Conservation (phyloP, 768 basidiomycete species). For the Lyophyllum atratum region DNA sequence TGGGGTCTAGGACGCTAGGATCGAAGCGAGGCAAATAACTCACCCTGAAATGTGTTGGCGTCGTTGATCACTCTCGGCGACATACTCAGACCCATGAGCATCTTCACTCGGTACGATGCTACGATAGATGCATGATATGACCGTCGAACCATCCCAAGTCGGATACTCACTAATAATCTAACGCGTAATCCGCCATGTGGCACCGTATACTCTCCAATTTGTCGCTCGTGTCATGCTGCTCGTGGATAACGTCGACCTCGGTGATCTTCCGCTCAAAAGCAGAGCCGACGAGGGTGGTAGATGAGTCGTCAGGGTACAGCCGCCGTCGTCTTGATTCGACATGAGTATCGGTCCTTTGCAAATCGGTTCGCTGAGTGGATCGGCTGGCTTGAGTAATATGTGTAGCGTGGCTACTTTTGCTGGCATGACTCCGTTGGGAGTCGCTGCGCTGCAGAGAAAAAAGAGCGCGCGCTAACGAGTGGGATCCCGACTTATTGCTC, state of each 20-base stretch:
- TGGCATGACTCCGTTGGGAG: constrained; percentile 32
- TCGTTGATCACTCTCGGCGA: constrained; percentile 74
- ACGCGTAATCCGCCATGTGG: constrained; percentile 63
- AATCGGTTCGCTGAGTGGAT: constrained; percentile 23
- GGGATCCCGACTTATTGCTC: neutral
- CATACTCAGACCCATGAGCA: constrained; percentile 83
- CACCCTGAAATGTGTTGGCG: constrained; percentile 79
- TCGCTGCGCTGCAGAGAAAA: constrained; percentile 22
- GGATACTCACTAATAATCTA: constrained; percentile 74
- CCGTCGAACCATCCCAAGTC: neutral
- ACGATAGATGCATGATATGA: constrained; percentile 11
- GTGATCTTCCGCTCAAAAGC: constrained; percentile 70
- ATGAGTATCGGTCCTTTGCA: constrained; percentile 12
- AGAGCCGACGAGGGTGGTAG: constrained; percentile 75
- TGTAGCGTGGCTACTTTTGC: constrained; percentile 14
- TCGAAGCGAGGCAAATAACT: constrained; percentile 22
- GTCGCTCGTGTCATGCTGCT: constrained; percentile 57
- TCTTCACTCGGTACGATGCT: constrained; percentile 82
- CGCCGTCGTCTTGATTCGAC: constrained; percentile 22
- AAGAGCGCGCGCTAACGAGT: constrained; percentile 4
- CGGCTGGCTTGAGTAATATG: constrained; percentile 27
- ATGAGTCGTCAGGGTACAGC: constrained; percentile 58
- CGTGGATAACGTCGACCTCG: constrained; percentile 56
- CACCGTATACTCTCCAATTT: constrained; percentile 63
- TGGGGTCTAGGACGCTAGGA: neutral